phyloP scores from a whole-genome alignment of 2,329 filamentous ascomycete genomes.

The Mariannaea elegans region DNA sequence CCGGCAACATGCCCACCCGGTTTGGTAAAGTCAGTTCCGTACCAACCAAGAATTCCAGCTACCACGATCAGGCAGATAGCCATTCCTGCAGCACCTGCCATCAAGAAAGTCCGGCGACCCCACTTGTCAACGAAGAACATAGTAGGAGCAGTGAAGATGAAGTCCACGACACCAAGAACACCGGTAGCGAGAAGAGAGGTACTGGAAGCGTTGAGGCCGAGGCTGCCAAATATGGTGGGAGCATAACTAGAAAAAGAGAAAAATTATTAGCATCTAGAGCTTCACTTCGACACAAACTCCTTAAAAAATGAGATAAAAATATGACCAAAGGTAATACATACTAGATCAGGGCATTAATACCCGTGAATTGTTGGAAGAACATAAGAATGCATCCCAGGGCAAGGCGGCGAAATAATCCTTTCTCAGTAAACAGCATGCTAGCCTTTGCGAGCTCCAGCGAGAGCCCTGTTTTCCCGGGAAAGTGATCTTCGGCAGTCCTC shows the following conservation, averaged over 20 bases:
- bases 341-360: constrained; percentile 5
- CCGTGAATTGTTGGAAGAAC: constrained; percentile 4
- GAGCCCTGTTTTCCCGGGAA: not conserved
- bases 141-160: not conserved
- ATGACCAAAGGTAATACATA: no score
- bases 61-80: not conserved
- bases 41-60: not conserved
- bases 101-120: not conserved
- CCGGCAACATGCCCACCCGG: not conserved
- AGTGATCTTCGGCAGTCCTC: not conserved
- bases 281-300: not conserved
- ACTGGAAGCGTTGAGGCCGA: not conserved
- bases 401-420: not conserved
- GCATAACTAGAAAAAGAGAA: not conserved
- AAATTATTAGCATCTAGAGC: no score
- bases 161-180: constrained; percentile 1
- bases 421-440: not conserved
- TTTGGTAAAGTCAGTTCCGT: not conserved
- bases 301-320: no score
- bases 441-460: not conserved
- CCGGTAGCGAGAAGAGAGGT: constrained; percentile 1
- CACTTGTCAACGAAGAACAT: not conserved
- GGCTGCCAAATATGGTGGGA: not conserved
- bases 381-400: not conserved
- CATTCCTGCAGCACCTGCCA: not conserved